Conservation (phyloP, 2,329 filamentous ascomycete genomes). For the Pseudocercospora pini-densiflorae region DNA sequence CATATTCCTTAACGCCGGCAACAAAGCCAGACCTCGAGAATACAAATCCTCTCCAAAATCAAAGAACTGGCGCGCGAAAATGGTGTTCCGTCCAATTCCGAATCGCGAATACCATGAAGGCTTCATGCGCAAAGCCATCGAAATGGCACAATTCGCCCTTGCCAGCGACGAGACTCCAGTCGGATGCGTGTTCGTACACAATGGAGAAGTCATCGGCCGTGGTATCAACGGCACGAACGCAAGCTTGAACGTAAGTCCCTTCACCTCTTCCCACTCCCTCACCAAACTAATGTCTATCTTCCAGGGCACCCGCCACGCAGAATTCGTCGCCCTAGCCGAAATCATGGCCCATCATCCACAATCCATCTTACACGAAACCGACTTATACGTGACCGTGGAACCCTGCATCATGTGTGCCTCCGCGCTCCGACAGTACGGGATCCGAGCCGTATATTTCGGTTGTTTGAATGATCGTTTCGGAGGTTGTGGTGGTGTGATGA, state of each 20-base stretch:
- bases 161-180: conserved; percentile 90
- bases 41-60: no score
- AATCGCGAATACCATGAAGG: conserved; percentile 56
- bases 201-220: conserved; percentile 77
- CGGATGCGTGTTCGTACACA: conserved; percentile 88
- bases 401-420: conserved; percentile 99
- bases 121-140: conserved; percentile 85
- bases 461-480: conserved; percentile 97
- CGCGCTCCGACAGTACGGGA: conserved; percentile 82
- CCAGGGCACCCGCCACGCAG: conserved; percentile 89
- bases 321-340: conserved; percentile 82
- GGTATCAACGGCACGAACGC: conserved; percentile 98
- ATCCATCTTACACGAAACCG: conserved; percentile 71
- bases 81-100: conserved; percentile 42
- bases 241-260: conserved; percentile 65
- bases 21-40: not conserved
- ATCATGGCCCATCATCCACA: conserved; percentile 68
- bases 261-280: not conserved
- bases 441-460: conserved; percentile 91
- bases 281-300: not conserved
- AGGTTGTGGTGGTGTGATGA: conserved; percentile 91
- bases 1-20: not conserved
- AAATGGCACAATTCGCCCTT: conserved; percentile 88
- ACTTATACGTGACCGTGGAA: conserved; percentile 96
- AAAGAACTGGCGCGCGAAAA: conserved; percentile 14